Base-by-base conservation (phyloP, 495 filamentous ascomycete species). In the Glarea lozoyensis region DNA sequence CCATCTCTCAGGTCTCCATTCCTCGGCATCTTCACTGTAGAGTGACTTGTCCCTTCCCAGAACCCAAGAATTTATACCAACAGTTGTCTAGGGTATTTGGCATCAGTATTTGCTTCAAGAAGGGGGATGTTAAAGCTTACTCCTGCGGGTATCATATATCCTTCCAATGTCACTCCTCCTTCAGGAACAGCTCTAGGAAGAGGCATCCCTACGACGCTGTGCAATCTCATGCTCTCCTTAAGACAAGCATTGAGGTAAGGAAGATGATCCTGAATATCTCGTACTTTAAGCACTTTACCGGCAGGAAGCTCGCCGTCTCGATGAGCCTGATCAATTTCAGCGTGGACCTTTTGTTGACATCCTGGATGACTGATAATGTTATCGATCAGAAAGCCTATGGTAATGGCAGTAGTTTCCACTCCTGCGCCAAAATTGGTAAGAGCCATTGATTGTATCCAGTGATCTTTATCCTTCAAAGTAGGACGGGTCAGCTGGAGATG, bases 1-100 rank as follows among this genome's bases (percentile, higher is more conserved):
- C 82, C 82, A 86, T 30, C 82, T 53, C 57, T 81, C 80, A 0
- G 82, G 81, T 13, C 72, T 58, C 50, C 72, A 87, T 1, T 53
- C 49, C 2, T 81, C 73, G 5, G 78, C 73, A 46, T 86, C 81
- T 4, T 69, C 54, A 1, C 82, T 81, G 55, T 78, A 86, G n/a
- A 75, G 27, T 2, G 11, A 12, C 19, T 40, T 45, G 15, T 37
- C 30, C 19, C 42, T 17, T 16, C 22, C 11, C 6, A 50, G 15
- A 27, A 45, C 42, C 48, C 48, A 50, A 1, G 35, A 16, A 19
- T 45, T 50, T 12, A 44, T 45, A 6, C 48, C 42, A 10, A 50
- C 48, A 2, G 29, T 37, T 10, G 41, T 45, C 46, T 48, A 10
- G 5, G 12, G 17, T 6, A 20, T 15, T 23, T 12, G 19, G 11